phyloP scores from a whole-genome alignment of 1,284 basidiomycete species.

The Cystobasidium sp. region DNA sequence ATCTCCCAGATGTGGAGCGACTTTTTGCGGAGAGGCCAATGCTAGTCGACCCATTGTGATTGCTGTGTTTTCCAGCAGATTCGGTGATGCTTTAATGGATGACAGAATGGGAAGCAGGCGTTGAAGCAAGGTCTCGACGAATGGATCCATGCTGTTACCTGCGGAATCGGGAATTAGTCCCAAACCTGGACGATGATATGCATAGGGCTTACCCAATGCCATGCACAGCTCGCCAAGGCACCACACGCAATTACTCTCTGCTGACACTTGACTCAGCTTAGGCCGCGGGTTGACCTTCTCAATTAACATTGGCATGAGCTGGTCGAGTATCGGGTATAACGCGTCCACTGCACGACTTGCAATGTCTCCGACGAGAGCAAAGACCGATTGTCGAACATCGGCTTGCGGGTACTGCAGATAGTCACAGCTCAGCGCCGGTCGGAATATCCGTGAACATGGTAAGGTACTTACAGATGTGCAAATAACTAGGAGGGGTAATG shows the following conservation, averaged over 20 bases:
- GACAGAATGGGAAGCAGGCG: slow-evolving; percentile 90
- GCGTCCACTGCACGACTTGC: slow-evolving; percentile 91
- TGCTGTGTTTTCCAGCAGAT: slow-evolving; percentile 95
- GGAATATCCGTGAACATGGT: neutral
- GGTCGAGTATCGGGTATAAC: slow-evolving; percentile 79
- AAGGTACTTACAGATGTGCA: slow-evolving; percentile 70
- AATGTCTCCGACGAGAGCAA: slow-evolving; percentile 95
- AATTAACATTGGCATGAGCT: slow-evolving; percentile 87
- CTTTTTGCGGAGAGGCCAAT: slow-evolving; percentile 82
- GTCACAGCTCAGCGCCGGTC: too few relatives aligned
- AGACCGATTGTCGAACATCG: slow-evolving; percentile 92
- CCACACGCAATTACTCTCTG: slow-evolving; percentile 99
- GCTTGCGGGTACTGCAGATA: slow-evolving; percentile 76
- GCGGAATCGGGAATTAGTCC: neutral
- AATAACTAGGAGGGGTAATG: slow-evolving; percentile 76
- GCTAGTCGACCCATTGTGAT: slow-evolving; percentile 97
- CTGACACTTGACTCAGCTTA: slow-evolving; percentile 88
- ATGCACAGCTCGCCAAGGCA: slow-evolving; percentile 94
- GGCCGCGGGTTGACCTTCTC: slow-evolving; percentile 88
- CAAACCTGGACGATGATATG: neutral
- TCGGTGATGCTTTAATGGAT: slow-evolving; percentile 86
- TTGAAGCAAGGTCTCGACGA: slow-evolving; percentile 82
- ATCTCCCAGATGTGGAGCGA: slow-evolving; percentile 85
- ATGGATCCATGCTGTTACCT: slow-evolving; percentile 74
- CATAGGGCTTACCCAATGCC: slow-evolving; percentile 46